These are phyloP conservation scores for Aspergillus proliferans DNA, from an alignment of 2,329 filamentous ascomycete species.

Conservation along the genomic window DNA sequence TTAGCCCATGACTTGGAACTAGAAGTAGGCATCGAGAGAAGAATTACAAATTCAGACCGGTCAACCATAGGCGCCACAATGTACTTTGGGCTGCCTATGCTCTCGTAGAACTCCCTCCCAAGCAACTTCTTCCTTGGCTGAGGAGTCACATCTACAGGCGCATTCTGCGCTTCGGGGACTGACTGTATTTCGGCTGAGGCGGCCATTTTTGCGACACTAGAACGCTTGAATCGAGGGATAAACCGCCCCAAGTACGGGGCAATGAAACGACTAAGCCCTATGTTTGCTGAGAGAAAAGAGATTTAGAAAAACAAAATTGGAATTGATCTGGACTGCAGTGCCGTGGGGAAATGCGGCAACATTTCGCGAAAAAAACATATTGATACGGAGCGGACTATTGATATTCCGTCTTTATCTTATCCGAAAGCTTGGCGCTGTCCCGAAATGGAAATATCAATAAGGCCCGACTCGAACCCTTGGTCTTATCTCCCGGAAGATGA, in stretches of 20 bases:
- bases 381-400: constrained; percentile 20
- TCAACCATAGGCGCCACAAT: constrained; percentile 97
- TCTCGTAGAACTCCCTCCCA: constrained; percentile 89
- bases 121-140: constrained; percentile 56
- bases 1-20: constrained; percentile 4
- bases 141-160: constrained; percentile 9
- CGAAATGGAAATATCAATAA: constrained; percentile 2
- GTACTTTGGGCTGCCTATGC: constrained; percentile 83
- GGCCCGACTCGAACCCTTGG: neutral
- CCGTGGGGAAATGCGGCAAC: constrained; percentile 1
- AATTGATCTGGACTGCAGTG: constrained; percentile 5
- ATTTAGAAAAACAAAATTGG: neutral
- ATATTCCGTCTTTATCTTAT: constrained; percentile 27
- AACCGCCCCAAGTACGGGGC: constrained; percentile 23
- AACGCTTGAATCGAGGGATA: constrained; percentile 6
- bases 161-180: constrained; percentile 14
- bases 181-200: constrained; percentile 13
- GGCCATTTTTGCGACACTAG: constrained; percentile 21
- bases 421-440: constrained; percentile 9
- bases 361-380: constrained; percentile 15
- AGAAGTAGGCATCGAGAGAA: constrained; percentile 1
- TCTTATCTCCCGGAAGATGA: neutral
- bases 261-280: constrained; percentile 23
- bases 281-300: constrained; percentile 16
- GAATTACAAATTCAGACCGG: constrained; percentile 87